These are phyloP conservation scores for Trichosporon sp. DNA, from an alignment of 1,284 basidiomycete genomes.

Conservation along the genomic window DNA sequence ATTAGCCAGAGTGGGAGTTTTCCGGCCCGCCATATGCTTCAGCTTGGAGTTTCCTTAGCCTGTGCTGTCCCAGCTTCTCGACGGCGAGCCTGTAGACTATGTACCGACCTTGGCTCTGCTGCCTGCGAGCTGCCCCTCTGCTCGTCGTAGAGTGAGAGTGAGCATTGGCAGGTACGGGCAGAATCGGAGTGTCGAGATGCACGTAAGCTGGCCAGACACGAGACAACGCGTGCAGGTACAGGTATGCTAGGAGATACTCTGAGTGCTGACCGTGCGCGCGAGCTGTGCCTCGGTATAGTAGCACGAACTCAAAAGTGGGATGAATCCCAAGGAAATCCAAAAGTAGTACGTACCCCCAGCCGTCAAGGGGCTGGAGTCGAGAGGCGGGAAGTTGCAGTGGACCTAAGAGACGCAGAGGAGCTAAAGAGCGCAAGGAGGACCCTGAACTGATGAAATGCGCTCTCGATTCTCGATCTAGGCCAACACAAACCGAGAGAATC, in stretches of 20 bases:
- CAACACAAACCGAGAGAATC: constrained; percentile 18
- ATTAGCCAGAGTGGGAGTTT: background rate
- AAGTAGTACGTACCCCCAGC: constrained; percentile 12
- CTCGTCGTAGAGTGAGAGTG: constrained; percentile 5
- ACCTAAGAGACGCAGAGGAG: background rate
- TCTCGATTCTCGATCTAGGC: constrained; percentile 19
- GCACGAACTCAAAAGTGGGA: constrained; percentile 10
- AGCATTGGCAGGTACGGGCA: constrained; percentile 10
- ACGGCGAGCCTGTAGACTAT: background rate
- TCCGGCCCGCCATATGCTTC: background rate
- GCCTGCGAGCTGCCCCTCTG: background rate
- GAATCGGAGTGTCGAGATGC: background rate
- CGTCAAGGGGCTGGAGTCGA: constrained; percentile 15
- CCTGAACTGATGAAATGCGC: constrained; percentile 19
- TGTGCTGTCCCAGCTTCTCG: background rate
- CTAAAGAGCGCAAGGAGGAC: background rate
- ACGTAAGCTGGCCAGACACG: constrained; percentile 8
- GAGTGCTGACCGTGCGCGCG: background rate
- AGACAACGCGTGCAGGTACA: background rate
- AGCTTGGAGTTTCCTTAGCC: constrained; percentile 8
- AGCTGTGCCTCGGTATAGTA: constrained; percentile 13
- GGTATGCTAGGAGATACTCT: background rate
- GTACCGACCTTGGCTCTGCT: too few relatives aligned
- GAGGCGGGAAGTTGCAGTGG: constrained; percentile 16
- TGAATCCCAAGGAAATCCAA: constrained; percentile 7